phyloP scores from a whole-genome alignment of 371 early-diverging fungal species.

The Mortierella polycephala region DNA sequence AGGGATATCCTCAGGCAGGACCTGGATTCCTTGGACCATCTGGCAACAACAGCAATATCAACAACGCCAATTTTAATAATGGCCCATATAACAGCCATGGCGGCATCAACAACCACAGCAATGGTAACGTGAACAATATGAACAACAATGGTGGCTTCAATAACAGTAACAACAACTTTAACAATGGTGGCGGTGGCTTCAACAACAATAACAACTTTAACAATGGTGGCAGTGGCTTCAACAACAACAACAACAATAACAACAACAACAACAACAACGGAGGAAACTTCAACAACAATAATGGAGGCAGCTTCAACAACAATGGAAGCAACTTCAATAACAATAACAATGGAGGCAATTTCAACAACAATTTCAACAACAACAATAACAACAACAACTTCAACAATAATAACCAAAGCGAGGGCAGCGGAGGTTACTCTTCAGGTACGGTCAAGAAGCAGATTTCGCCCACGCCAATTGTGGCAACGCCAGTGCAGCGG shows the following conservation, averaged over 20 bases:
- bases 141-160: constrained; percentile 16
- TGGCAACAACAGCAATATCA: constrained; percentile 1
- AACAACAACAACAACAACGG: constrained; percentile 14
- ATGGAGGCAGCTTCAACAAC: constrained; percentile 26
- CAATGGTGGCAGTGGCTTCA: constrained; percentile 6
- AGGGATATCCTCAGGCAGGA: constrained; percentile 3
- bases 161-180: neutral
- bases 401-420: constrained; percentile 11
- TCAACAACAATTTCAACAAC: constrained; percentile 15
- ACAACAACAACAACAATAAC: neutral
- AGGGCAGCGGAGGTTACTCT: neutral
- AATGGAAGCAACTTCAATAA: constrained; percentile 14
- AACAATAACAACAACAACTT: constrained; percentile 15
- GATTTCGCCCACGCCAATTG: constrained; percentile 24
- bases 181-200: neutral
- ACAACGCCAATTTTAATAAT: constrained; percentile 9
- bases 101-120: constrained; percentile 5
- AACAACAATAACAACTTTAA: constrained; percentile 12
- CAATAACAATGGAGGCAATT: constrained; percentile 10
- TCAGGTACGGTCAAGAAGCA: constrained; percentile 4
- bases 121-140: constrained; percentile 10
- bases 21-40: constrained; percentile 14
- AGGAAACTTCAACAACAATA: constrained; percentile 20
- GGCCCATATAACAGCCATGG: neutral
- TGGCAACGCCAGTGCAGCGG: constrained; percentile 12